A percentile compares a stretch with the other conserved stretches of the same genome.
phyloP scores from a whole-genome alignment of 257 asterid genomes.

The Buddleja alternifolia region DNA sequence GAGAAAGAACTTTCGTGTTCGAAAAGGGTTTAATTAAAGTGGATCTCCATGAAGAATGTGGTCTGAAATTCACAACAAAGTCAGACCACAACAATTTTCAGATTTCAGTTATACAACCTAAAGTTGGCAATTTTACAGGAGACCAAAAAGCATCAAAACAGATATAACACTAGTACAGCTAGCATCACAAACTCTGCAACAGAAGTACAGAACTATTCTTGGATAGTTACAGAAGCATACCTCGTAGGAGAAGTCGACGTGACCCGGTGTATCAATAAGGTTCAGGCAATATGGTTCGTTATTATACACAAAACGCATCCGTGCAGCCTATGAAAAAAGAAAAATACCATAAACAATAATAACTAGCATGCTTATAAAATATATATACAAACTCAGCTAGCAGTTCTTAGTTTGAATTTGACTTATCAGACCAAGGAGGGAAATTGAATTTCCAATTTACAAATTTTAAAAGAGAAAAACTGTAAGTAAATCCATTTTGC shows the following conservation, averaged over 20 bases:
- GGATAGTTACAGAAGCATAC: conserved; percentile 43
- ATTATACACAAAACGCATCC: conserved; percentile 82
- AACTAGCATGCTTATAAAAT: conserved; percentile 14
- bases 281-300: conserved; percentile 86
- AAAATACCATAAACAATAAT: conserved; percentile 20
- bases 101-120: conserved; percentile 2
- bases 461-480: background rate
- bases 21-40: too few species aligned
- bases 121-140: conserved; percentile 1
- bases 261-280: conserved; percentile 99
- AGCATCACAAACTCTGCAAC: background rate
- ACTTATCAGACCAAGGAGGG: background rate
- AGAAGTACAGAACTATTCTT: background rate
- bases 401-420: conserved; percentile 16
- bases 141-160: background rate
- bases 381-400: background rate
- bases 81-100: too few species aligned
- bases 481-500: background rate
- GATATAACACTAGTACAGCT: conserved; percentile 2
- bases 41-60: too few species aligned
- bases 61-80: too few species aligned
- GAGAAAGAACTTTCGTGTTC: too few species aligned
- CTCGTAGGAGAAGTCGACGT: conserved; percentile 99
- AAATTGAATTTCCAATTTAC: conserved; percentile 1
- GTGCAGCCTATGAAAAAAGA: conserved; percentile 70